A percentile compares a stretch with the other conserved stretches of the same genome.
Evolutionary conservation across 2,329 filamentous ascomycete species (phyloP).

Genomic region (Arthrobotrys megalospora): DNA sequence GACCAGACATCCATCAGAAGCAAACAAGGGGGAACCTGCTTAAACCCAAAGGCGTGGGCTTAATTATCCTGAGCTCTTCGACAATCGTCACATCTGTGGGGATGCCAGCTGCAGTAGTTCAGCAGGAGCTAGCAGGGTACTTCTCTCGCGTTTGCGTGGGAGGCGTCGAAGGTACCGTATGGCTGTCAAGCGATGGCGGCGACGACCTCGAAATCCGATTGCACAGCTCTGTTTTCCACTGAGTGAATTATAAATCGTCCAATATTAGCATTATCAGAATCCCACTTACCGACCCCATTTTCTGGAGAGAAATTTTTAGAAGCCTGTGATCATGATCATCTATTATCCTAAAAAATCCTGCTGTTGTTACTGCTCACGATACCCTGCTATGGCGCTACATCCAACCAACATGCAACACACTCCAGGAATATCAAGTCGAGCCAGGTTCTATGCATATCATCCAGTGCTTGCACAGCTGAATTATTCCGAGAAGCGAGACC

Average conservation of each 20-base stretch:
- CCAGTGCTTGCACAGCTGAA: constrained; percentile 30
- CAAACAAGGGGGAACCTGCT: constrained; percentile 49
- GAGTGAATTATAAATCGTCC: constrained; percentile 58
- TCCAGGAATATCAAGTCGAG: constrained; percentile 8
- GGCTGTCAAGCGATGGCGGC: constrained; percentile 28
- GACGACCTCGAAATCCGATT: constrained; percentile 50
- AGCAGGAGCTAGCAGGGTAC: constrained; percentile 40
- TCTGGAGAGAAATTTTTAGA: neutral
- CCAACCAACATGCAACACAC: constrained; percentile 48
- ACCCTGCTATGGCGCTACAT: constrained; percentile 32
- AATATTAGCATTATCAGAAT: constrained; percentile 37
- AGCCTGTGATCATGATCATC: neutral
- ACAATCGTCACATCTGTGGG: constrained; percentile 56
- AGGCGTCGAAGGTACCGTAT: constrained; percentile 19
- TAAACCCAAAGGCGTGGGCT: constrained; percentile 56
- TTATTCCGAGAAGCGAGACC: constrained; percentile 58
- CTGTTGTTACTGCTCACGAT: constrained; percentile 10
- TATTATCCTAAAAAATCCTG: constrained; percentile 22
- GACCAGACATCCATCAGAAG: constrained; percentile 3
- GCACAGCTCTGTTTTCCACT: constrained; percentile 17
- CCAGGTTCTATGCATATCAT: constrained; percentile 33
- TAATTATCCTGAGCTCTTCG: constrained; percentile 62
- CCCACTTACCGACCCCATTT: neutral
- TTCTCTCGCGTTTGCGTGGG: constrained; percentile 33
- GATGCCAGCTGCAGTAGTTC: constrained; percentile 45